Conservation (phyloP, 2,329 filamentous ascomycete genomes). For the Graphiopsis chlorocephala region DNA sequence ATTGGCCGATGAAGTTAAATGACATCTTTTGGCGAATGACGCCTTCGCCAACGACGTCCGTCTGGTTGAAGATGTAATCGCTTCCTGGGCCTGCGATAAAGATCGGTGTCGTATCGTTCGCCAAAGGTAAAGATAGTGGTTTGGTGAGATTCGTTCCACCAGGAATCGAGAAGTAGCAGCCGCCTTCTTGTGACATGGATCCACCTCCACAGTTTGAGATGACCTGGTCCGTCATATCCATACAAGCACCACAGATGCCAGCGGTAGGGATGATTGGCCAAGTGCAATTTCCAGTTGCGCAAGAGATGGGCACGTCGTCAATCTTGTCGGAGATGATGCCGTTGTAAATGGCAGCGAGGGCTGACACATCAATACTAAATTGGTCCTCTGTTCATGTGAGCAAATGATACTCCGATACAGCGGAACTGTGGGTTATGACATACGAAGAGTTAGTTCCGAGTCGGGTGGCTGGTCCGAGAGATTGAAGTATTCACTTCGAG, state of each 20-base stretch:
- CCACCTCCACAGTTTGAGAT: not conserved
- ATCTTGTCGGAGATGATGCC: conserved; percentile 5
- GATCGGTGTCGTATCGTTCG: not conserved
- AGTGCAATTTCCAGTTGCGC: conserved; percentile 14
- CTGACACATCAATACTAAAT: not conserved
- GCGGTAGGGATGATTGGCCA: conserved; percentile 14
- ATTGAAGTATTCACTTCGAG: conserved; percentile 3
- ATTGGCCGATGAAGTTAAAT: conserved; percentile 11
- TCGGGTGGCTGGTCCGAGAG: not conserved
- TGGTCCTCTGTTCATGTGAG: not conserved
- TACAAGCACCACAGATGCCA: conserved; percentile 14
- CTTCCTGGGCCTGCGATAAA: conserved; percentile 1
- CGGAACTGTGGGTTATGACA: not conserved
- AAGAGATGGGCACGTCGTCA: conserved; percentile 9
- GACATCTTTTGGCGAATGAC: not conserved
- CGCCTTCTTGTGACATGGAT: not conserved
- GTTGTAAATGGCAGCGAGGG: conserved; percentile 6
- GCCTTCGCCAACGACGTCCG: conserved; percentile 2
- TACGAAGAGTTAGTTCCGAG: not conserved
- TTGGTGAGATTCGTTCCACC: not conserved
- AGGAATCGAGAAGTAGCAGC: conserved; percentile 1
- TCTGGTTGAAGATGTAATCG: conserved; percentile 6
- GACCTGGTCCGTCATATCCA: not conserved
- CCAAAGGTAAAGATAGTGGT: not conserved
- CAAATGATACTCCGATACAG: not conserved